Evolutionary conservation across 2,329 filamentous ascomycete species (phyloP).

Genomic region (Scedosporium dehoogii): DNA sequence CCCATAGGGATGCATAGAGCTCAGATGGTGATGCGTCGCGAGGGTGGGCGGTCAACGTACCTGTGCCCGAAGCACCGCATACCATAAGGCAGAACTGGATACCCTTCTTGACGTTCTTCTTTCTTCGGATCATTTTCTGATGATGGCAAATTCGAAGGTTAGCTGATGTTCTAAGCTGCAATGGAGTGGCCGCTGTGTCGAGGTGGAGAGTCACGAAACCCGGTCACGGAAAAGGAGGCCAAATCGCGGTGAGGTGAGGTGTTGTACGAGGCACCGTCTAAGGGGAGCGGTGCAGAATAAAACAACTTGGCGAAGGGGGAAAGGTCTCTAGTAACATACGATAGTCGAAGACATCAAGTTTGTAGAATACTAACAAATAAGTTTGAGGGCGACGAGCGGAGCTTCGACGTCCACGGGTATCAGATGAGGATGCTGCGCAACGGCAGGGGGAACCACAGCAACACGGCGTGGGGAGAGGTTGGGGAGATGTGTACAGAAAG

Average conservation of each 20-base stretch:
- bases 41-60: conserved; percentile 41
- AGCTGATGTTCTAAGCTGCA: conserved; percentile 7
- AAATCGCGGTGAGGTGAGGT: conserved; percentile 1
- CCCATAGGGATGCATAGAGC: not conserved
- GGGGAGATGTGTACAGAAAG: not conserved
- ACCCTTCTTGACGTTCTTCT: conserved; percentile 99
- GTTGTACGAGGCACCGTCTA: not conserved
- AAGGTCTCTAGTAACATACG: conserved; percentile 17
- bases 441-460: conserved; percentile 1
- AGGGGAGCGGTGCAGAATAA: not conserved
- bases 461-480: not conserved
- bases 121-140: conserved; percentile 93
- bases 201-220: conserved; percentile 3
- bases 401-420: not conserved
- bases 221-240: not conserved
- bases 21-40: not conserved
- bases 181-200: conserved; percentile 6
- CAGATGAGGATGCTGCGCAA: not conserved
- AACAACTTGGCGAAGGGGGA: not conserved
- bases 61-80: conserved; percentile 96
- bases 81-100: conserved; percentile 99
- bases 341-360: conserved; percentile 23
- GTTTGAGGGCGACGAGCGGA: not conserved
- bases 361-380: conserved; percentile 6
- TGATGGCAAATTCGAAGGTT: conserved; percentile 17